Conservation (phyloP, 805 yeast genomes). For the Saccharomyces eubayanus region DNA sequence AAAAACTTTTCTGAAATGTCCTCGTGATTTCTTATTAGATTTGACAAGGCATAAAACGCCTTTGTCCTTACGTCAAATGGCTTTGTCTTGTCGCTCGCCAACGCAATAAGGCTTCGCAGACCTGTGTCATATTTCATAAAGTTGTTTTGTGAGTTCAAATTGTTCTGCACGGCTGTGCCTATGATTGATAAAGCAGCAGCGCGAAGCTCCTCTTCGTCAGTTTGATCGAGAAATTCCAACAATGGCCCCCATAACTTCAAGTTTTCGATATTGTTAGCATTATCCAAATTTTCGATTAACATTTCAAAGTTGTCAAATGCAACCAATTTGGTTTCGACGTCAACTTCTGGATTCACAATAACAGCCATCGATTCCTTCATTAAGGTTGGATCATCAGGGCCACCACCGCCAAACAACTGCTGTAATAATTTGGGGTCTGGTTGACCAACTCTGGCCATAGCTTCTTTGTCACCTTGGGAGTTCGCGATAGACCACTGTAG, state of each 20-base stretch:
- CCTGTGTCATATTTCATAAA: conserved; percentile 47
- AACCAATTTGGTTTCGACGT: conserved; percentile 52
- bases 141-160: conserved; percentile 63
- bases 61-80: conserved; percentile 42
- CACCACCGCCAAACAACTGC: conserved; percentile 64
- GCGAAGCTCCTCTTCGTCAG: conserved; percentile 39
- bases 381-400: conserved; percentile 78
- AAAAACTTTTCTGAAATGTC: conserved; percentile 50
- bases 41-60: conserved; percentile 70
- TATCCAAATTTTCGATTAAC: conserved; percentile 87
- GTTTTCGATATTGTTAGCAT: conserved; percentile 86
- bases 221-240: conserved; percentile 42
- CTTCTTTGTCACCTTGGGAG: conserved; percentile 63
- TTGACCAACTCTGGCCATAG: conserved; percentile 50
- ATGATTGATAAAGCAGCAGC: conserved; percentile 61
- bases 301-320: conserved; percentile 90
- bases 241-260: conserved; percentile 73
- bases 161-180: conserved; percentile 91
- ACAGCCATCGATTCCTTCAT: conserved; percentile 73
- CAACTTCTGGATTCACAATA: conserved; percentile 49
- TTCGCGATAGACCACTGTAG: conserved; percentile 87
- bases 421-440: conserved; percentile 76
- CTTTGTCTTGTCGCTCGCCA: conserved; percentile 30
- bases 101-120: conserved; percentile 36
- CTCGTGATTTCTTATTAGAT: conserved; percentile 60